phyloP scores from a whole-genome alignment of 352 stramenopile species.

The Globisporangium spinosum region DNA sequence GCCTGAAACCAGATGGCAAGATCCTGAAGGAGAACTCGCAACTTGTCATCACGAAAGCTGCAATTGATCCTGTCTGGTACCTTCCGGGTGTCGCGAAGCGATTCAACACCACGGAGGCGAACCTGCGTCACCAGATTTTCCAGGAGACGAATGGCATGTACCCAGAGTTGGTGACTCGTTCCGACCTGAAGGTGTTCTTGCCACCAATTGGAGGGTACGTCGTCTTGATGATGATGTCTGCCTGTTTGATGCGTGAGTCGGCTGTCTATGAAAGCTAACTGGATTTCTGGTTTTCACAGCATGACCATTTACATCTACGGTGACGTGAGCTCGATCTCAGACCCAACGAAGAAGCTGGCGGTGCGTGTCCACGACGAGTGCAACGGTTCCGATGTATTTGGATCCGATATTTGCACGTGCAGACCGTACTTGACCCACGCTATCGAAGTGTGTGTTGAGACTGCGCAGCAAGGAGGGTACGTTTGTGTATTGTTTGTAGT shows the following conservation, averaged over 20 bases:
- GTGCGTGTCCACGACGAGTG: conserved; percentile 99
- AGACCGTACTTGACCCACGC: conserved; percentile 98
- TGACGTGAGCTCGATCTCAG: conserved; percentile 94
- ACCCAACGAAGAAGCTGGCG: conserved; percentile 96
- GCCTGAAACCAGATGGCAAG: conserved; percentile 96
- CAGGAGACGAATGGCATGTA: conserved; percentile 99
- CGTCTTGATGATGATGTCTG: background rate
- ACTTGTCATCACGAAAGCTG: conserved; percentile 94
- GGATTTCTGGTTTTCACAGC: conserved; percentile 19
- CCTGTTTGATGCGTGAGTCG: background rate
- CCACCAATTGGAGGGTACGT: conserved; percentile 92
- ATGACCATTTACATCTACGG: conserved; percentile 99
- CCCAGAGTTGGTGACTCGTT: conserved; percentile 97
- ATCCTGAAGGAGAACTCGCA: conserved; percentile 91
- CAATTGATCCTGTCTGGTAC: conserved; percentile 99
- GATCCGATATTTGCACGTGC: conserved; percentile 99
- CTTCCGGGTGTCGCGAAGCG: conserved; percentile 97
- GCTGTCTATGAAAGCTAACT: background rate
- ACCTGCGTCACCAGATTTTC: conserved; percentile 97
- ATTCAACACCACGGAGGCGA: conserved; percentile 95
- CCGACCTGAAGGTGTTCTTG: conserved; percentile 98
- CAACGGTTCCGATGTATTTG: conserved; percentile 98
- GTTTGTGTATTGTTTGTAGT: conserved; percentile 9
- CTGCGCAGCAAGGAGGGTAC: conserved; percentile 94
- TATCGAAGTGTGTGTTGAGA: conserved; percentile 99